Evolutionary conservation across 495 filamentous ascomycete species (phyloP).

Genomic region (Penicillium chermesinum): DNA sequence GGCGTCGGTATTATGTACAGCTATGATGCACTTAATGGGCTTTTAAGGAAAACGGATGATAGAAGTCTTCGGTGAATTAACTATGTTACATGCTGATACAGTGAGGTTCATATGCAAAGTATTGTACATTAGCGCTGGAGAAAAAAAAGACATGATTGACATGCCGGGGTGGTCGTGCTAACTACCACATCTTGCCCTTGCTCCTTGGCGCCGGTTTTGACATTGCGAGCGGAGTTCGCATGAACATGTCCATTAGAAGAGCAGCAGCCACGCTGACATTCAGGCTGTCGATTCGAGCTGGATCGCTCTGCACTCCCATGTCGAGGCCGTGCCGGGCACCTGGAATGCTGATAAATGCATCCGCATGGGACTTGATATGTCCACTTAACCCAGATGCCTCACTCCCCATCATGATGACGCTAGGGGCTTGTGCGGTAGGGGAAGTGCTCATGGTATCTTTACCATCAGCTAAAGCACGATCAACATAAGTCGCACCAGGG

Average conservation of each 20-base stretch:
- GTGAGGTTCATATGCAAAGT: no score
- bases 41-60: no score
- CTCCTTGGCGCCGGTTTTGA: constrained; percentile 19
- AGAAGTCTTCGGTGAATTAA: no score
- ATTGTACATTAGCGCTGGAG: no score
- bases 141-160: no score
- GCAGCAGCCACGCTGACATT: constrained; percentile 85
- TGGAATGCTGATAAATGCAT: constrained; percentile 54
- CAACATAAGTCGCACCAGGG: constrained; percentile 24
- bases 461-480: constrained; percentile 6
- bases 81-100: no score
- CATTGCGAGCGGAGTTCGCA: constrained; percentile 40
- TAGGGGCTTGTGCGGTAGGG: constrained; percentile 57
- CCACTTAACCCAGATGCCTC: constrained; percentile 70
- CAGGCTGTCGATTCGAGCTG: constrained; percentile 62
- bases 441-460: constrained; percentile 3
- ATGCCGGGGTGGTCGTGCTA: not conserved
- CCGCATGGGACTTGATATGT: constrained; percentile 57
- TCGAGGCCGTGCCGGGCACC: constrained; percentile 32
- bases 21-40: no score
- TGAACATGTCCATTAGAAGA: constrained; percentile 62
- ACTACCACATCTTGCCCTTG: constrained; percentile 19
- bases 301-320: constrained; percentile 33
- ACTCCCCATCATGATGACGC: constrained; percentile 73
- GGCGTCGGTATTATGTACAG: no score